A percentile compares a stretch with the other conserved stretches of the same genome.
Conservation (phyloP, 225 moss, liverwort and hornwort species). For the Bryum argenteum region DNA sequence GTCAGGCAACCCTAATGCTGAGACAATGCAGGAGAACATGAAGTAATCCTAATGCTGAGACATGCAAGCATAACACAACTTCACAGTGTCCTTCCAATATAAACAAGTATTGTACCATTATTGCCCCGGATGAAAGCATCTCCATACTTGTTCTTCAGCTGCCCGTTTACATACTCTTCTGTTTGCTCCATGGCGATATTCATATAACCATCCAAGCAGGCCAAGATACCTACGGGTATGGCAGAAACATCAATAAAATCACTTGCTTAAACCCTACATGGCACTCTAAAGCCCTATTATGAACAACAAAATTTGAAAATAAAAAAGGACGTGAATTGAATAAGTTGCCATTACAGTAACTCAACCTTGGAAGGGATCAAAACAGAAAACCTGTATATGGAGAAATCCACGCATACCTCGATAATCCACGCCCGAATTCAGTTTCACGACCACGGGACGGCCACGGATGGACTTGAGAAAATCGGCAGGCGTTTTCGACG, state of each 20-base stretch:
- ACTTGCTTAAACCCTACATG: slow-evolving; percentile 16
- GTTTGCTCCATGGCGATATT: slow-evolving; percentile 99
- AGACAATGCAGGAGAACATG: not conserved
- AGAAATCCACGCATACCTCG: slow-evolving; percentile 47
- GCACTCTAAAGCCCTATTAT: not conserved
- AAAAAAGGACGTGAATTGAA: no score
- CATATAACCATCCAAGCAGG: slow-evolving; percentile 97
- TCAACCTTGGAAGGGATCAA: not conserved
- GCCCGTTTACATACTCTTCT: slow-evolving; percentile 95
- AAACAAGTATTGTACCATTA: slow-evolving; percentile 54
- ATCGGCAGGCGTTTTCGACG: slow-evolving; percentile 95
- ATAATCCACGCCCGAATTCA: slow-evolving; percentile 97
- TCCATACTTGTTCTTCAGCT: slow-evolving; percentile 96
- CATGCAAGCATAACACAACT: not conserved
- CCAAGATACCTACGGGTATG: slow-evolving; percentile 67
- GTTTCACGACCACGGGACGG: slow-evolving; percentile 91
- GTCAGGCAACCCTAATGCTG: slow-evolving; percentile 5
- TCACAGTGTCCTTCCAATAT: not conserved
- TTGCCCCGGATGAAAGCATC: slow-evolving; percentile 98
- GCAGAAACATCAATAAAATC: slow-evolving; percentile 1
- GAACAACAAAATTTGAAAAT: no score
- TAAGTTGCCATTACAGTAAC: not conserved
- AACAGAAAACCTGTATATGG: not conserved
- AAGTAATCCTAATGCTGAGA: not conserved
- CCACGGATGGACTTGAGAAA: slow-evolving; percentile 95